These are phyloP conservation scores for Hypoxylon fuscum DNA, from an alignment of 495 filamentous ascomycete genomes.

Conservation along the genomic window DNA sequence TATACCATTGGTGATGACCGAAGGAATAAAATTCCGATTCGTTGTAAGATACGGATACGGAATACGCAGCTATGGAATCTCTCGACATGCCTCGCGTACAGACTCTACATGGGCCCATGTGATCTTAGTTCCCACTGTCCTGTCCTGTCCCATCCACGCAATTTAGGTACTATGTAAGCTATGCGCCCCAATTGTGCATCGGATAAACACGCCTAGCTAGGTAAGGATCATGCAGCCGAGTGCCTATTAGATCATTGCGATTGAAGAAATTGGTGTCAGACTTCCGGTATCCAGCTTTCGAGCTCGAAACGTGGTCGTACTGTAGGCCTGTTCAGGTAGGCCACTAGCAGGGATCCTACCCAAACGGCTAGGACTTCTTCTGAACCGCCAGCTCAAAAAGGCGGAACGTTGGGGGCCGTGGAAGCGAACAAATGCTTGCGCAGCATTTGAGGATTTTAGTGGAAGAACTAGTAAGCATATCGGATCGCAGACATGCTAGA, in stretches of 20 bases:
- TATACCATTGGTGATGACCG: background rate
- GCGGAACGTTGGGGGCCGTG: slow-evolving; percentile 6
- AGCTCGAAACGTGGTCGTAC: slow-evolving; percentile 15
- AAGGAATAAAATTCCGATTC: slow-evolving; percentile 17
- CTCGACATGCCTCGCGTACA: too few relatives aligned
- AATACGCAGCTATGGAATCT: background rate
- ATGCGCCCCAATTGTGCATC: slow-evolving; percentile 18
- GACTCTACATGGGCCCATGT: slow-evolving; percentile 4
- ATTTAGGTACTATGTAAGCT: too few relatives aligned
- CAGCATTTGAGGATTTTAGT: slow-evolving; percentile 27
- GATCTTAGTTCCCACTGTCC: slow-evolving; percentile 1
- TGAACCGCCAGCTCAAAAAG: background rate
- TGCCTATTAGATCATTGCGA: too few relatives aligned
- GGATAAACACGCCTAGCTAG: slow-evolving; percentile 6
- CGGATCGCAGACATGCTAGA: slow-evolving; percentile 9
- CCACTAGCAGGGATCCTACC: slow-evolving; percentile 21
- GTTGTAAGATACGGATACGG: slow-evolving; percentile 2
- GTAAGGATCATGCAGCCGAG: slow-evolving; percentile 11
- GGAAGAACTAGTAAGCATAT: slow-evolving; percentile 25
- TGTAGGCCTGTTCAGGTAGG: background rate
- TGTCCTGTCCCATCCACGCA: slow-evolving; percentile 7
- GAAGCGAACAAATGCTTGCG: slow-evolving; percentile 7
- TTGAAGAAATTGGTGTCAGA: background rate
- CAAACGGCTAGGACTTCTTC: background rate
- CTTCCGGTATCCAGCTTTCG: slow-evolving; percentile 1